Percentiles rank a stretch among this genome's conserved stretches.
These are phyloP conservation scores for Pseudogymnoascus sp. DNA, from an alignment of 2,329 filamentous ascomycete species.

Conservation along the genomic window DNA sequence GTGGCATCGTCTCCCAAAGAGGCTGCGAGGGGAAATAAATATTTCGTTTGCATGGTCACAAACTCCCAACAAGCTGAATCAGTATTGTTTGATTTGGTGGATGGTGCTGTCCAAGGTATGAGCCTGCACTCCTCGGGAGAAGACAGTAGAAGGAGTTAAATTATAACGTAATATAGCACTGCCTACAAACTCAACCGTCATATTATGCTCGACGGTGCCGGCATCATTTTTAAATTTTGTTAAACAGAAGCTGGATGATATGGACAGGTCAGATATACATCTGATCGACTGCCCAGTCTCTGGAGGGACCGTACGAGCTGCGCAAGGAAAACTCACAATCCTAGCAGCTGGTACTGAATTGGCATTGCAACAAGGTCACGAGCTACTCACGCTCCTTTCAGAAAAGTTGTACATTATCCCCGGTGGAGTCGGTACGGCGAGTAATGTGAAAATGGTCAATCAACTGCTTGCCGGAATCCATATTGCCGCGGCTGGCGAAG, in stretches of 20 bases:
- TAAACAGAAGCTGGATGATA: slow-evolving; percentile 44
- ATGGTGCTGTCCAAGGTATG: slow-evolving; percentile 38
- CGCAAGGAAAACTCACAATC: slow-evolving; percentile 65
- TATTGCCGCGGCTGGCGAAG: slow-evolving; percentile 52
- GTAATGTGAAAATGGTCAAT: slow-evolving; percentile 57
- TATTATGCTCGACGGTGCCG: slow-evolving; percentile 64
- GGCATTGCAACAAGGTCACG: slow-evolving; percentile 48
- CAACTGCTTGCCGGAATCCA: slow-evolving; percentile 56
- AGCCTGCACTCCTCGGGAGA: background rate
- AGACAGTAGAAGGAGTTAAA: slow-evolving; percentile 15
- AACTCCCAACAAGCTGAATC: slow-evolving; percentile 60
- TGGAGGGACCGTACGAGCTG: slow-evolving; percentile 59
- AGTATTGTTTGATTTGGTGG: slow-evolving; percentile 52
- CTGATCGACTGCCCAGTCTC: slow-evolving; percentile 68
- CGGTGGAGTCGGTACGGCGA: slow-evolving; percentile 51
- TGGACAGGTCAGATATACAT: slow-evolving; percentile 52
- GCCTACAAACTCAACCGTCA: slow-evolving; percentile 48
- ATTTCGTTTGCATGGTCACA: slow-evolving; percentile 68
- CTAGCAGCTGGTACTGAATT: slow-evolving; percentile 57
- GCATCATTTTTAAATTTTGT: slow-evolving; percentile 57
- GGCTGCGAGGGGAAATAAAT: slow-evolving; percentile 49
- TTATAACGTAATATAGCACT: slow-evolving; percentile 15
- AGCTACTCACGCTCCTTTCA: slow-evolving; percentile 56
- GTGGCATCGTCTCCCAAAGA: slow-evolving; percentile 51
- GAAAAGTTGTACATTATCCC: slow-evolving; percentile 54